Evolutionary conservation across 768 basidiomycete species (phyloP).

Genomic region (Hygrophorus pudorinus): DNA sequence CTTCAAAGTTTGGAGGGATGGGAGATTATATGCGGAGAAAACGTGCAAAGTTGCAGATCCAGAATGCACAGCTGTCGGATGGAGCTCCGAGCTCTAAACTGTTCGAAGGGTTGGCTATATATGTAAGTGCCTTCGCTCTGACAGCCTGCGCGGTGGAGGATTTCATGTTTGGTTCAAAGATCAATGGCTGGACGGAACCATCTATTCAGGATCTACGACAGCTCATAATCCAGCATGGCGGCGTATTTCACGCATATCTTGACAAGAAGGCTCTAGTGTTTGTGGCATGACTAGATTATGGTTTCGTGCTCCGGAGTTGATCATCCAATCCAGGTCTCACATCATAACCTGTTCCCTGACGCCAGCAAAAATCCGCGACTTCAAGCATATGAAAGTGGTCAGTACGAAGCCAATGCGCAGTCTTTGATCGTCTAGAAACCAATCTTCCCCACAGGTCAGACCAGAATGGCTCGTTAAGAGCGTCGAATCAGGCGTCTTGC

Average conservation of each 20-base stretch:
- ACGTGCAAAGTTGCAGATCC: constrained; percentile 81
- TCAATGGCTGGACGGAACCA: constrained; percentile 85
- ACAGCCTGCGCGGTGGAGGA: too few relatives aligned
- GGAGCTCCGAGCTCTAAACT: constrained; percentile 10
- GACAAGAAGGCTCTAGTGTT: constrained; percentile 69
- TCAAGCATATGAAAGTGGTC: constrained; percentile 84
- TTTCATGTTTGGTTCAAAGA: constrained; percentile 30
- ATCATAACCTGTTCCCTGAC: constrained; percentile 89
- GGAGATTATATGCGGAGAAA: constrained; percentile 89
- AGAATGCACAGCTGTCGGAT: constrained; percentile 39
- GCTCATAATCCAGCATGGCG: constrained; percentile 77
- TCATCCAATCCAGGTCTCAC: constrained; percentile 54
- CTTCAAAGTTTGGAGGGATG: constrained; percentile 71
- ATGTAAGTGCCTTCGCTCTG: constrained; percentile 54
- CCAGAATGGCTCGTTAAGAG: constrained; percentile 88
- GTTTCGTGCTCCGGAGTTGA: background rate
- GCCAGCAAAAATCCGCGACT: constrained; percentile 81
- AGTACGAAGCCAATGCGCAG: too few relatives aligned
- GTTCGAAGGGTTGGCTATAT: constrained; percentile 56
- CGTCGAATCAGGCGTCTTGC: constrained; percentile 48
- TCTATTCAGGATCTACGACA: constrained; percentile 77
- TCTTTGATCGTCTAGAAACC: too few relatives aligned
- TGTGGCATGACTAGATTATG: constrained; percentile 16
- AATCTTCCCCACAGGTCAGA: constrained; percentile 13
- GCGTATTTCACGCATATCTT: constrained; percentile 74